Percentiles rank a stretch among this genome's conserved stretches.
Evolutionary conservation across 768 basidiomycete species (phyloP).

Genomic region (Galerina sulciceps): DNA sequence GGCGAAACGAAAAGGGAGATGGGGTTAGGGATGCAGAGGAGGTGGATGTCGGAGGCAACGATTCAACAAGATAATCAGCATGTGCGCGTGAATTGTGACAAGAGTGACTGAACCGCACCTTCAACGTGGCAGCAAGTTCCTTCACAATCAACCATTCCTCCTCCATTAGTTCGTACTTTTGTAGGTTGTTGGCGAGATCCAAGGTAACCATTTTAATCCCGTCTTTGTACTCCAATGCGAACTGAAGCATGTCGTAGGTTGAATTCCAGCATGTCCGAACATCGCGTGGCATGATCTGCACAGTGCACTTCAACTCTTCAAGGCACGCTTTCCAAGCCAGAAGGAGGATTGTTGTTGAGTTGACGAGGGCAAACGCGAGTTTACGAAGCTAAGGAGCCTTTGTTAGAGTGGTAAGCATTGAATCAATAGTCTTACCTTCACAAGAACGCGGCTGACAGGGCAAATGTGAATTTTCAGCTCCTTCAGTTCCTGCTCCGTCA

Average conservation of each 20-base stretch:
- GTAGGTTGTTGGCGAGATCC: constrained; percentile 15
- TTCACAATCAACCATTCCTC: constrained; percentile 33
- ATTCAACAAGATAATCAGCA: neutral
- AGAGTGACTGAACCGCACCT: neutral
- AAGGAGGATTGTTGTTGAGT: constrained; percentile 9
- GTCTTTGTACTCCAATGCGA: constrained; percentile 27
- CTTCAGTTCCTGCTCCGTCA: constrained; percentile 14
- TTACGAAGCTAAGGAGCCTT: constrained; percentile 6
- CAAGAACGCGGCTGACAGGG: constrained; percentile 29
- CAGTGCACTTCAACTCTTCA: constrained; percentile 1
- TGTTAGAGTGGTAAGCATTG: neutral
- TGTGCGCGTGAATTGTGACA: neutral
- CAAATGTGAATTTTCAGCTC: neutral
- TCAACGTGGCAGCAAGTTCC: constrained; percentile 25
- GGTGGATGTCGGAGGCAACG: neutral
- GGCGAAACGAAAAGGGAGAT: too few species aligned
- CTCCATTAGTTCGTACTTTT: constrained; percentile 19
- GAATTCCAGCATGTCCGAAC: constrained; percentile 42
- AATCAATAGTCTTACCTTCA: constrained; percentile 31
- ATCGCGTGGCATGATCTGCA: constrained; percentile 34
- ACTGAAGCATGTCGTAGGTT: constrained; percentile 36
- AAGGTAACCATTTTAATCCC: constrained; percentile 26
- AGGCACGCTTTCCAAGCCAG: constrained; percentile 14
- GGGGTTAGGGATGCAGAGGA: too few species aligned
- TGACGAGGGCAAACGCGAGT: constrained; percentile 1